phyloP scores from a whole-genome alignment of 768 basidiomycete species.

The Pulveroboletus sp. region DNA sequence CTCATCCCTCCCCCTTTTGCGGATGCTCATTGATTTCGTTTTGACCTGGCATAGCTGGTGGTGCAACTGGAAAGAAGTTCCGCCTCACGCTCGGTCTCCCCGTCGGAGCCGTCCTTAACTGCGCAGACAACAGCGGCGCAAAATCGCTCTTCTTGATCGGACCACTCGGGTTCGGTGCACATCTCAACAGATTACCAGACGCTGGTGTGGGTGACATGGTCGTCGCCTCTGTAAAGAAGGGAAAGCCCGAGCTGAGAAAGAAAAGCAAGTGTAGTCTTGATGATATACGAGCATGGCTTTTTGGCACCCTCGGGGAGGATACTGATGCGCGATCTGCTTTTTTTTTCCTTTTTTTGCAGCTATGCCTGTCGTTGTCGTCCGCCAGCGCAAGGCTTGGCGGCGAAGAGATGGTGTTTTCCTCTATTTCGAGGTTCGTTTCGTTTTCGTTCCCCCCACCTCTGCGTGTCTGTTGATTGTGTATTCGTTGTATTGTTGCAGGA shows the following conservation, averaged over 20 bases:
- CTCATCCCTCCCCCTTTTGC: background rate
- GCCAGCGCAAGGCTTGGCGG: constrained; percentile 98
- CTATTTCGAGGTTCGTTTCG: constrained; percentile 77
- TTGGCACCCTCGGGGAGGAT: background rate
- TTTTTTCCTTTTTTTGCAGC: constrained; percentile 42
- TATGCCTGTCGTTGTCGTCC: constrained; percentile 95
- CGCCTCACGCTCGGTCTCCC: constrained; percentile 92
- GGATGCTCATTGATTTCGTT: background rate
- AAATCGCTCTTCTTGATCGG: constrained; percentile 95
- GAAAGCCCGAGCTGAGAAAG: constrained; percentile 99
- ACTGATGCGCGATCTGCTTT: constrained; percentile 2
- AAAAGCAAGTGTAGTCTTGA: constrained; percentile 67
- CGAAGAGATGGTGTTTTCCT: constrained; percentile 98
- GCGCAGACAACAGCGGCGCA: constrained; percentile 98
- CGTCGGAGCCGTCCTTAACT: constrained; percentile 91
- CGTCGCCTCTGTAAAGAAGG: constrained; percentile 97
- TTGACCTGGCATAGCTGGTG: constrained; percentile 35
- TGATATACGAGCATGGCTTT: no score
- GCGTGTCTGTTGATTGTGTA: background rate
- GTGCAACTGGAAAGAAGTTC: constrained; percentile 91
- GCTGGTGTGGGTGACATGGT: constrained; percentile 95
- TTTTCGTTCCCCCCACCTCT: background rate
- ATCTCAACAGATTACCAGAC: constrained; percentile 95
- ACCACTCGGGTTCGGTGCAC: constrained; percentile 92
- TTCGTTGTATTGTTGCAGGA: constrained; percentile 42